Evolutionary conservation across 805 yeast genomes (phyloP).

Genomic region (Blastobotrys mokoenaii): DNA sequence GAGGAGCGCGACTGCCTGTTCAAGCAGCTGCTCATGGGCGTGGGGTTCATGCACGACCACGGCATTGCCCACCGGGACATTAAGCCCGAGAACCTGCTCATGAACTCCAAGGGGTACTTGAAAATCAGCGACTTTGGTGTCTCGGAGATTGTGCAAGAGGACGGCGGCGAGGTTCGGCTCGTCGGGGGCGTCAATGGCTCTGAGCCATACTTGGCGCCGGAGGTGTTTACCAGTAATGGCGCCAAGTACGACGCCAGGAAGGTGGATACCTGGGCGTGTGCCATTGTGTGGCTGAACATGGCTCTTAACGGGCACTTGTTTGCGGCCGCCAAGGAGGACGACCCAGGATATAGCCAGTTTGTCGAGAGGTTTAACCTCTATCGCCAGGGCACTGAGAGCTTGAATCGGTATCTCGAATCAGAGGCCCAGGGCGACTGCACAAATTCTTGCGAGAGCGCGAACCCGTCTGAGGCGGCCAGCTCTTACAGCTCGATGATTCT

Average conservation of each 20-base stretch:
- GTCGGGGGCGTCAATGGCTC: slow-evolving; percentile 81
- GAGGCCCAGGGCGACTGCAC: not conserved
- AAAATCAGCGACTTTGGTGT: slow-evolving; percentile 88
- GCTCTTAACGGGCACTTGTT: slow-evolving; percentile 28
- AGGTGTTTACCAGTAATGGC: slow-evolving; percentile 38
- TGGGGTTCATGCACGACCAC: slow-evolving; percentile 79
- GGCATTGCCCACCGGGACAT: slow-evolving; percentile 87
- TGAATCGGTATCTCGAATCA: slow-evolving; percentile 1
- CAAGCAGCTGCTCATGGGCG: slow-evolving; percentile 77
- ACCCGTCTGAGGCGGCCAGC: not conserved
- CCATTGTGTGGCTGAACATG: slow-evolving; percentile 89
- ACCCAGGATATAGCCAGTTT: slow-evolving; percentile 17
- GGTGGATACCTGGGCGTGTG: slow-evolving; percentile 89
- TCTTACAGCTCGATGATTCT: not conserved
- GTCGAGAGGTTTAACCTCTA: slow-evolving; percentile 10
- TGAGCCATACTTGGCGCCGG: slow-evolving; percentile 87
- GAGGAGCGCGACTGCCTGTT: slow-evolving; percentile 86
- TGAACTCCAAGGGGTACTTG: slow-evolving; percentile 62
- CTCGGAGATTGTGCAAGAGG: slow-evolving; percentile 51
- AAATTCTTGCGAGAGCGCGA: not conserved
- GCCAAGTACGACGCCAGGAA: slow-evolving; percentile 64
- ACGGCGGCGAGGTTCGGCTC: slow-evolving; percentile 30
- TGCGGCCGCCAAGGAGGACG: slow-evolving; percentile 21
- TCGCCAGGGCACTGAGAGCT: slow-evolving; percentile 11
- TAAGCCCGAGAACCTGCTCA: slow-evolving; percentile 76